A percentile compares a stretch with the other conserved stretches of the same genome.
These are phyloP conservation scores for Blastobotrys parvus DNA, from an alignment of 805 yeast species.

Conservation along the genomic window DNA sequence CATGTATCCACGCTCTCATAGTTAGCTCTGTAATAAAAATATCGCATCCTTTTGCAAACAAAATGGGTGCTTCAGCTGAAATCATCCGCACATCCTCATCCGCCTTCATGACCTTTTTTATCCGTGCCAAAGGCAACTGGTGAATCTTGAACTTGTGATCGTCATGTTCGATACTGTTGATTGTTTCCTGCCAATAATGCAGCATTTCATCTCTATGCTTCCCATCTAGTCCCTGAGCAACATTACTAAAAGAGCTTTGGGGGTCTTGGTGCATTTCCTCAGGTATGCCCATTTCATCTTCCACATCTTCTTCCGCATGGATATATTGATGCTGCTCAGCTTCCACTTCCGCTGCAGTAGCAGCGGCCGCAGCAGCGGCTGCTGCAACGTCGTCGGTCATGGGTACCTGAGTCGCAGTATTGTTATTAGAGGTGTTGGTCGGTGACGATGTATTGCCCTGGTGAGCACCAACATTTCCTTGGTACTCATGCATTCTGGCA, in stretches of 20 bases:
- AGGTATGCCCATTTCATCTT: too few relatives aligned
- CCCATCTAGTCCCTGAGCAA: slow-evolving; percentile 85
- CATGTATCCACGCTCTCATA: slow-evolving; percentile 98
- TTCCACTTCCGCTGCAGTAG: neutral
- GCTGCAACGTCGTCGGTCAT: too few relatives aligned
- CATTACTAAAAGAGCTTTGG: slow-evolving; percentile 57
- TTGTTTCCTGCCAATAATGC: slow-evolving; percentile 96
- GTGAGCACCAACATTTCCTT: too few relatives aligned
- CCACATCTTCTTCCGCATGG: too few relatives aligned
- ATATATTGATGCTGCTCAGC: too few relatives aligned
- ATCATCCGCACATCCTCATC: slow-evolving; percentile 97
- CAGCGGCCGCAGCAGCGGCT: slow-evolving; percentile 1
- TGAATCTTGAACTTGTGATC: slow-evolving; percentile 77
- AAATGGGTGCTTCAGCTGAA: slow-evolving; percentile 94
- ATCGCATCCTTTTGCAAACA: slow-evolving; percentile 97
- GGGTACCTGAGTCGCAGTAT: too few relatives aligned
- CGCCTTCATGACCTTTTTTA: slow-evolving; percentile 95
- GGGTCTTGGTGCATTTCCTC: neutral
- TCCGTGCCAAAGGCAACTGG: slow-evolving; percentile 90
- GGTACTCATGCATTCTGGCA: neutral
- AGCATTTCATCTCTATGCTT: slow-evolving; percentile 80
- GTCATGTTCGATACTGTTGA: slow-evolving; percentile 76
- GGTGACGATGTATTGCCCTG: too few relatives aligned
- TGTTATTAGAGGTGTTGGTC: too few relatives aligned
- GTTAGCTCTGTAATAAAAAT: slow-evolving; percentile 93